A percentile compares a stretch with the other conserved stretches of the same genome.
These are phyloP conservation scores for Neurospora africana DNA, from an alignment of 495 filamentous ascomycete species.

Conservation along the genomic window DNA sequence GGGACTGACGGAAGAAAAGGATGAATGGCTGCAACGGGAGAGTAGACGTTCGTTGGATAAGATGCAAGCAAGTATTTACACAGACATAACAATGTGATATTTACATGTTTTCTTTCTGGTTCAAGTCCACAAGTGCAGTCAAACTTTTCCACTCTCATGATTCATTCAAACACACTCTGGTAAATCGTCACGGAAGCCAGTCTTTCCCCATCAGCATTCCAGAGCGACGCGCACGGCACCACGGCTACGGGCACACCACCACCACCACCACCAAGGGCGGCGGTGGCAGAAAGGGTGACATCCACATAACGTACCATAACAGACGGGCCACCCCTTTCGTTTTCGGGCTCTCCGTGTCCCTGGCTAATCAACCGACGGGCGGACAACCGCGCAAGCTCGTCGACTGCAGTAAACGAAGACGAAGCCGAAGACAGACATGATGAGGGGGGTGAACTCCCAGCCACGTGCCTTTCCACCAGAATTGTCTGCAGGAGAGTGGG, in stretches of 20 bases:
- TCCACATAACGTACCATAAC: neutral
- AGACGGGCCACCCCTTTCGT: neutral
- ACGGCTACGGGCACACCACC: slow-evolving; percentile 1
- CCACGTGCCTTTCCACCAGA: slow-evolving; percentile 6
- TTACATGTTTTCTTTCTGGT: too few species aligned
- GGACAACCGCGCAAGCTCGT: neutral
- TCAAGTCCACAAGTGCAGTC: neutral
- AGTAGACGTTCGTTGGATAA: neutral
- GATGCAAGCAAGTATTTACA: neutral
- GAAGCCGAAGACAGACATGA: neutral
- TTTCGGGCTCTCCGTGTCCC: neutral
- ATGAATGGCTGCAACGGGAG: neutral
- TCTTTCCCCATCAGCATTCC: neutral
- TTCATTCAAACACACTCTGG: neutral
- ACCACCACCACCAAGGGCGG: neutral
- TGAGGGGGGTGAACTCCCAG: neutral
- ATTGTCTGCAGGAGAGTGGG: slow-evolving; percentile 14
- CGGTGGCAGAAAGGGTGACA: neutral
- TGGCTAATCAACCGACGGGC: neutral
- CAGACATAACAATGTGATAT: neutral
- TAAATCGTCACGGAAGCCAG: neutral
- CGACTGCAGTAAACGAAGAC: neutral
- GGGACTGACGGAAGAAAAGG: too few species aligned
- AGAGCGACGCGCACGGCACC: slow-evolving; percentile 13
- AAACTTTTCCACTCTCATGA: too few species aligned